A percentile compares a stretch with the other conserved stretches of the same genome.
These are phyloP conservation scores for Nothophaeocryptopus gaeumannii DNA, from an alignment of 2,329 filamentous ascomycete genomes.

Conservation along the genomic window DNA sequence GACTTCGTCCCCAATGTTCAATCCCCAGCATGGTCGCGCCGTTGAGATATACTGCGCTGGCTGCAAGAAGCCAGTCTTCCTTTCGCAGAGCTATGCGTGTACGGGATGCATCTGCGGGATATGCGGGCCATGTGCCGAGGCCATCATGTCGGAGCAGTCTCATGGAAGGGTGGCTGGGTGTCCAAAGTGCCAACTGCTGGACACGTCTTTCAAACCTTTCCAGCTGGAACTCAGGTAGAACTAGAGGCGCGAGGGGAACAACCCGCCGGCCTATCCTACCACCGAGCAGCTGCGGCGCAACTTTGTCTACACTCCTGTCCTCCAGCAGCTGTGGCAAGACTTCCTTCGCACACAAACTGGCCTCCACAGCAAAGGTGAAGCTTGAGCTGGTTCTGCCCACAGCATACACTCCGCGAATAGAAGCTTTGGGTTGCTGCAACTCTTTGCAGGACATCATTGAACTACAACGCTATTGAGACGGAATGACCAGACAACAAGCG, in stretches of 20 bases:
- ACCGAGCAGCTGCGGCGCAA: too few species aligned
- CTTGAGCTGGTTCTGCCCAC: too few species aligned
- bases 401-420: too few species aligned
- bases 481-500: background rate
- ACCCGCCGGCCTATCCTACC: too few species aligned
- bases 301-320: too few species aligned
- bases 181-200: constrained; percentile 74
- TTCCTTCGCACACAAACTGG: too few species aligned
- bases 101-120: constrained; percentile 95
- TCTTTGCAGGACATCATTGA: too few species aligned
- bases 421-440: too few species aligned
- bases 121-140: constrained; percentile 82
- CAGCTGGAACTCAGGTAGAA: constrained; percentile 73
- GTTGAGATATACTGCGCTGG: constrained; percentile 73
- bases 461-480: background rate
- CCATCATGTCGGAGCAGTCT: constrained; percentile 70
- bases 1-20: constrained; percentile 54
- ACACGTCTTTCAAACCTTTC: constrained; percentile 78
- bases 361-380: too few species aligned
- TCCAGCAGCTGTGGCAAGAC: too few species aligned
- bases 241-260: constrained; percentile 1
- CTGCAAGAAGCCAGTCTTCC: constrained; percentile 71
- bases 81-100: constrained; percentile 87
- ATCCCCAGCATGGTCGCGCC: constrained; percentile 13
- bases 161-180: constrained; percentile 68